Base-by-base conservation (phyloP, 331 rosid species). In the Pyracantha coccinea region DNA sequence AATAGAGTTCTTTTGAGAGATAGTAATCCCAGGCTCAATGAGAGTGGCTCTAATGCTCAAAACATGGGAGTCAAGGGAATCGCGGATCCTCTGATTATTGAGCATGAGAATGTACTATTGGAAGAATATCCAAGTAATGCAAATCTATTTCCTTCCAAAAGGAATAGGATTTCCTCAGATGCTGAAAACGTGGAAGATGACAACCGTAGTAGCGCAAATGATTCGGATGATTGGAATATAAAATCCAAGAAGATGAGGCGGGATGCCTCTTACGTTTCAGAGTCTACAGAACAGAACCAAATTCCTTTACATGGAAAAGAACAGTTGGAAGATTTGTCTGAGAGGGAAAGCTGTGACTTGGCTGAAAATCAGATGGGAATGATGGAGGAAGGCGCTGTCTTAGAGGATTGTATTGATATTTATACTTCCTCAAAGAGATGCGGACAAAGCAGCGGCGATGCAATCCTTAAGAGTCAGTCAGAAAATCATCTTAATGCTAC, bases 161-260 rank as follows among this genome's bases (percentile, higher is more conserved):
- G 93, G 80, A 53, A 29, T 65, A 76, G 72, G 53, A 55, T 47
- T 77, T 38, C 68, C 55, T 79, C 73, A 9, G 71, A 77, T 33
- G 57, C 80, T 75, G 83, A 80, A 76, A 68, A 71, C 79, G 67
- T 73, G 77, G 69, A 28, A 20, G 57, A 60, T 74, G 87, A 68
- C 76, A 80, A 79, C 68, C 77, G 24, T 66, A 63, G 59, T 66
- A 66, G 25, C 50, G 16, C n/a, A 27, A 68, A 68, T 68, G 88
- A 78, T 74, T 69, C 57, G 76, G 83, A 74, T 69, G 83, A 78
- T 32, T 71, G 44, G 66, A 73, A 45, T 52, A 52, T 53, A 13
- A 85, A 45, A 72, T 68, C 55, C 16, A 88, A 93, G 77, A 84
- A 67, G 80, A 62, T 24, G 59, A 86, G 83, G 76, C 75, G 28